A percentile compares a stretch with the other conserved stretches of the same genome.
These are phyloP conservation scores for Grigorovia humatica DNA, from an alignment of 805 yeast genomes.

Conservation along the genomic window DNA sequence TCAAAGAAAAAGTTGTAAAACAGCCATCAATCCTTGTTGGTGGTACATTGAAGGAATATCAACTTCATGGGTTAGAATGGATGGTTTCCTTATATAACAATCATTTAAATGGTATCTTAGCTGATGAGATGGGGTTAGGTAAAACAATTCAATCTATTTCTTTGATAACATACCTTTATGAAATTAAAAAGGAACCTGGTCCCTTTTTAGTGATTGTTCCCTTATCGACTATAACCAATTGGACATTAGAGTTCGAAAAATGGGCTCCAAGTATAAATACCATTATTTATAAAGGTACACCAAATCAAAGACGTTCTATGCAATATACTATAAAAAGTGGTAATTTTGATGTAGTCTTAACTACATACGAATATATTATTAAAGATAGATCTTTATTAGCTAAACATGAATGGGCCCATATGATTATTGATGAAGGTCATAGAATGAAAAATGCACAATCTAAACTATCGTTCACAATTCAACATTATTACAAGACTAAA, in stretches of 20 bases:
- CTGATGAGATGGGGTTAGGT: conserved; percentile 99
- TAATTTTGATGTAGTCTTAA: conserved; percentile 63
- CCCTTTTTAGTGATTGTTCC: conserved; percentile 78
- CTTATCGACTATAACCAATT: conserved; percentile 70
- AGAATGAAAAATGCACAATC: conserved; percentile 76
- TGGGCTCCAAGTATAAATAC: conserved; percentile 78
- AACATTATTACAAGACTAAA: conserved; percentile 61
- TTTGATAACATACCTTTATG: conserved; percentile 58
- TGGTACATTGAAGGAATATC: conserved; percentile 73
- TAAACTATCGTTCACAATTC: conserved; percentile 60
- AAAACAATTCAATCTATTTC: conserved; percentile 85
- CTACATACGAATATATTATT: conserved; percentile 75
- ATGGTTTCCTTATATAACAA: conserved; percentile 95
- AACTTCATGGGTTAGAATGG: conserved; percentile 93
- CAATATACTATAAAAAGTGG: conserved; percentile 57
- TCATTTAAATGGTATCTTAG: conserved; percentile 91
- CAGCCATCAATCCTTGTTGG: conserved; percentile 69
- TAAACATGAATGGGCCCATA: conserved; percentile 69
- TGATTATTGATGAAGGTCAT: conserved; percentile 89
- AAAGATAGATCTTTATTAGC: conserved; percentile 62
- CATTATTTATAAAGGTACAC: conserved; percentile 70
- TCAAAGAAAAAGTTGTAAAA: conserved; percentile 52
- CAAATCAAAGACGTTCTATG: conserved; percentile 55
- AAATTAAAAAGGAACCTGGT: conserved; percentile 52
- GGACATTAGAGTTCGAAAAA: conserved; percentile 78